Conservation (phyloP, 2,329 filamentous ascomycete genomes). For the Ophiostoma populinum region DNA sequence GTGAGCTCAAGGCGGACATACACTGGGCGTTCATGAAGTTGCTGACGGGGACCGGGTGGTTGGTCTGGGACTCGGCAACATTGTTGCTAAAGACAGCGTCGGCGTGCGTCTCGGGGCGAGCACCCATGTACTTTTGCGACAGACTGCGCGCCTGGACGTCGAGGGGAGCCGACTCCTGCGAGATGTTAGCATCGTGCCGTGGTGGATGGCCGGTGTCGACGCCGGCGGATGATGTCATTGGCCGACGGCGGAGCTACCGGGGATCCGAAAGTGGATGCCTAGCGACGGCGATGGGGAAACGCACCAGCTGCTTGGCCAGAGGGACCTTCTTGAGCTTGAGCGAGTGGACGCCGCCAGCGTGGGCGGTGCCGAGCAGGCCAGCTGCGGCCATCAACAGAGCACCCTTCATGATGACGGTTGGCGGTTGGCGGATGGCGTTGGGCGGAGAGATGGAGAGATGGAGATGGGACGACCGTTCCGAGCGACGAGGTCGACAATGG, state of each 20-base stretch:
- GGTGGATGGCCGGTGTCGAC: background rate
- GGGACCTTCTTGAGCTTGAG: slow-evolving; percentile 97
- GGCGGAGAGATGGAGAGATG: background rate
- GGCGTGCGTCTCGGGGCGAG: slow-evolving; percentile 49
- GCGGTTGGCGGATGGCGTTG: too few species aligned
- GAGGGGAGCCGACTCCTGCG: slow-evolving; percentile 61
- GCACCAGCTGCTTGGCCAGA: slow-evolving; percentile 77
- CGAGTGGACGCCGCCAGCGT: slow-evolving; percentile 70
- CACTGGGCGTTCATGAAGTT: slow-evolving; percentile 99
- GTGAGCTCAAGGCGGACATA: slow-evolving; percentile 33
- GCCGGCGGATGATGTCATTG: background rate
- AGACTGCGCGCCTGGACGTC: slow-evolving; percentile 67
- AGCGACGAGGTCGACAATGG: background rate
- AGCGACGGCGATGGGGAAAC: slow-evolving; percentile 15
- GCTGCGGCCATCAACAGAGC: slow-evolving; percentile 55
- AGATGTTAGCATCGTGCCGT: background rate
- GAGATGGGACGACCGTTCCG: background rate
- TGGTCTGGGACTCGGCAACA: slow-evolving; percentile 43
- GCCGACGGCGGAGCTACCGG: background rate
- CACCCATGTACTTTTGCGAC: slow-evolving; percentile 91
- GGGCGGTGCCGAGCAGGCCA: slow-evolving; percentile 63
- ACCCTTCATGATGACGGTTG: slow-evolving; percentile 61
- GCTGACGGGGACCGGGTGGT: slow-evolving; percentile 73
- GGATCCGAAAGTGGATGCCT: background rate
- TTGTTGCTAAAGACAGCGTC: slow-evolving; percentile 68